Evolutionary conservation across 1,284 basidiomycete species (phyloP).

Genomic region (Cerioporus squamosus): DNA sequence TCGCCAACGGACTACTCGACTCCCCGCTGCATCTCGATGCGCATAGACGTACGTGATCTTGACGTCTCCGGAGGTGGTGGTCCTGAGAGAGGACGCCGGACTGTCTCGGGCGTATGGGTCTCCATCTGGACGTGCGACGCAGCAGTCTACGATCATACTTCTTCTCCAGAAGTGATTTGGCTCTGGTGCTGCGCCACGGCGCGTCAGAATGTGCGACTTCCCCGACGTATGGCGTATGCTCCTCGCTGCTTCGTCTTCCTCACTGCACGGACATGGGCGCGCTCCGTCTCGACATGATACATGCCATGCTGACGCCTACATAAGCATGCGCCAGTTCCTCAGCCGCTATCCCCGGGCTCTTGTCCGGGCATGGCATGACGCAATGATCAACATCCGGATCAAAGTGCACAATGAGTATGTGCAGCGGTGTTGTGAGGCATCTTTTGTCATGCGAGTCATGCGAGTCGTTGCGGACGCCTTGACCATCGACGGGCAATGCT

Average conservation of each 20-base stretch:
- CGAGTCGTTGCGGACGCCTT: background rate
- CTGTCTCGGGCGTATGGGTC: background rate
- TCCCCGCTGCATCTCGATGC: background rate
- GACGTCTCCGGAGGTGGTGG: background rate
- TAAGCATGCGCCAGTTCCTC: background rate
- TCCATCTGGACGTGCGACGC: slow-evolving; percentile 3
- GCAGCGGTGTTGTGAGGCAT: background rate
- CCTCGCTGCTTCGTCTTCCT: background rate
- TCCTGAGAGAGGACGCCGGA: background rate
- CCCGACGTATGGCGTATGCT: background rate
- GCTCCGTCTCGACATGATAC: slow-evolving; percentile 1
- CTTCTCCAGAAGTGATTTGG: background rate
- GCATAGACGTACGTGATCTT: background rate
- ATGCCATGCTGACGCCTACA: no score
- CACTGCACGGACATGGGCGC: background rate
- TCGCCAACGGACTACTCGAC: slow-evolving; percentile 12
- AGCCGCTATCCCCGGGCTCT: background rate
- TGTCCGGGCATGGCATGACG: slow-evolving; percentile 10
- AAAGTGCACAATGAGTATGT: background rate
- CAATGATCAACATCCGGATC: slow-evolving; percentile 22
- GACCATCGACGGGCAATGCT: no score
- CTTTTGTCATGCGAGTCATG: slow-evolving; percentile 5
- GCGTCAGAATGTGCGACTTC: slow-evolving; percentile 5
- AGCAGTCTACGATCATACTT: slow-evolving; percentile 4
- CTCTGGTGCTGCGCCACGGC: background rate